phyloP scores from a whole-genome alignment of 2,329 filamentous ascomycete genomes.

The Fusarium miscanthi region DNA sequence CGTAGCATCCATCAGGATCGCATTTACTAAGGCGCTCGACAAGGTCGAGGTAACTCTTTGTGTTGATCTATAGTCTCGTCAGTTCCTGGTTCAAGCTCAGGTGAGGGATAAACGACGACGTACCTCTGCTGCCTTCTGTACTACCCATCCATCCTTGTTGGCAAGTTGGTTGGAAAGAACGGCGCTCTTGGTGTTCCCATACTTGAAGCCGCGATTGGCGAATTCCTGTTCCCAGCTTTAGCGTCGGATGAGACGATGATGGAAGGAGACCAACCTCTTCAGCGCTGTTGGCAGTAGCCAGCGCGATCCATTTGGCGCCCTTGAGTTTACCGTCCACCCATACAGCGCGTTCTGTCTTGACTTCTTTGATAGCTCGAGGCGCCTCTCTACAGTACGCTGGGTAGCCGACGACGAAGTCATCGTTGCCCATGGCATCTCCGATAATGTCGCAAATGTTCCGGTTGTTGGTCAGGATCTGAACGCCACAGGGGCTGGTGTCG shows the following conservation, averaged over 20 bases:
- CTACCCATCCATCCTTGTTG: slow-evolving; percentile 29
- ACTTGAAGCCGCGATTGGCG: neutral
- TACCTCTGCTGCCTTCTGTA: slow-evolving; percentile 26
- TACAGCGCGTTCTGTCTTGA: slow-evolving; percentile 10
- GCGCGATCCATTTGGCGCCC: neutral
- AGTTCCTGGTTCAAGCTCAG: accelerated
- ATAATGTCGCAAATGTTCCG: slow-evolving; percentile 24
- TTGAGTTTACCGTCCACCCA: slow-evolving; percentile 26
- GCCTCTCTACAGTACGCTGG: slow-evolving; percentile 3
- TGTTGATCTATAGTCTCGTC: slow-evolving; percentile 6
- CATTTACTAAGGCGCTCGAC: slow-evolving; percentile 1
- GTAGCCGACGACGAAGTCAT: slow-evolving; percentile 12
- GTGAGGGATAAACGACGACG: accelerated
- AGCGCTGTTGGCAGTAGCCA: neutral
- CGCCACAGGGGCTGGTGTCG: slow-evolving; percentile 24
- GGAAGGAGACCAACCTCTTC: neutral
- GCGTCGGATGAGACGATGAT: neutral
- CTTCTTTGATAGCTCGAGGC: slow-evolving; percentile 7
- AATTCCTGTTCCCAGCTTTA: neutral
- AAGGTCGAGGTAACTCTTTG: slow-evolving; percentile 1
- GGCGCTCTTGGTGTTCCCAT: slow-evolving; percentile 7
- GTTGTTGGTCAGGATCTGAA: slow-evolving; percentile 18
- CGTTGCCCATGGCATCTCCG: slow-evolving; percentile 1
- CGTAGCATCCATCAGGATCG: neutral
- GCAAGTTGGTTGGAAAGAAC: slow-evolving; percentile 14